Conservation (phyloP, 2,329 filamentous ascomycete genomes). For the Penicillium sp. region DNA sequence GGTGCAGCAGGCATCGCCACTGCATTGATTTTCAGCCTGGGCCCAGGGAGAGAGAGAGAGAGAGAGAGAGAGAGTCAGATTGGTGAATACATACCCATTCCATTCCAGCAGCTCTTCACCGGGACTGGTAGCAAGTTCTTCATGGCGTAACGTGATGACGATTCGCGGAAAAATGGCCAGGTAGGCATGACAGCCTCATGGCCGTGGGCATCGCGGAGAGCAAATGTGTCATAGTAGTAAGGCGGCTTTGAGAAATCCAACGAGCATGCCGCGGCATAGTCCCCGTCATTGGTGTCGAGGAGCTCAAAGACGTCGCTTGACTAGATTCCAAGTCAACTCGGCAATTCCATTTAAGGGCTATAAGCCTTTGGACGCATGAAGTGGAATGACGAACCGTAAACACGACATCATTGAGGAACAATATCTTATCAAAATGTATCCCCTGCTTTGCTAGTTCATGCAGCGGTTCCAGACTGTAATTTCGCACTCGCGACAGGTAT, state of each 20-base stretch:
- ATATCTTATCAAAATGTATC: conserved; percentile 57
- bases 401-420: conserved; percentile 58
- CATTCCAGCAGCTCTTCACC: conserved; percentile 70
- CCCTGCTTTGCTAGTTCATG: conserved; percentile 53
- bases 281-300: conserved; percentile 58
- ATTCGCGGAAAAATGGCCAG: conserved; percentile 63
- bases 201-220: conserved; percentile 67
- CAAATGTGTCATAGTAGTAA: conserved; percentile 73
- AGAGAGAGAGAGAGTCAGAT: background rate
- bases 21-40: conserved; percentile 14
- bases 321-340: conserved; percentile 27
- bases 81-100: conserved; percentile 49
- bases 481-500: conserved; percentile 66
- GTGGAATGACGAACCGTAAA: conserved; percentile 38
- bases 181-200: conserved; percentile 64
- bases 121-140: conserved; percentile 56
- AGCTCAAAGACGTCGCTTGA: conserved; percentile 57
- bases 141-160: conserved; percentile 55
- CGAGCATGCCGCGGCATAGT: conserved; percentile 69
- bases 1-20: conserved; percentile 29
- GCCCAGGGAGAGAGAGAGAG: too few species aligned
- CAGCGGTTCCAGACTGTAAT: conserved; percentile 63
- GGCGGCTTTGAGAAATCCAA: conserved; percentile 69
- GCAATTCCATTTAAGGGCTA: background rate
- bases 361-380: background rate